Evolutionary conservation across 169 alveolate genomes (phyloP).

Genomic region (Perkinsus marinus): DNA sequence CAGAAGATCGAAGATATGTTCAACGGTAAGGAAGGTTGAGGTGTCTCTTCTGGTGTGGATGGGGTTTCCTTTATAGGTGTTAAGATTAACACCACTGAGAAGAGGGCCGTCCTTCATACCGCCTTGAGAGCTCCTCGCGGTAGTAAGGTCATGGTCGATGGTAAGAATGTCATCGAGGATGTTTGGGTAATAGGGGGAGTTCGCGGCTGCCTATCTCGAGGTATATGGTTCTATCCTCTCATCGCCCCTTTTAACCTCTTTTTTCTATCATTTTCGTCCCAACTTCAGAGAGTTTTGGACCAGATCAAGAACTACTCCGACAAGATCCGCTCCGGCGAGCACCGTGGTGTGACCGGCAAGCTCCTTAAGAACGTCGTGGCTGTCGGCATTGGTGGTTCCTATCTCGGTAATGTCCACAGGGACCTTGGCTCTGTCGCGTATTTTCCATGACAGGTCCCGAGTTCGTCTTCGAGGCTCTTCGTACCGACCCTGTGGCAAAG

Average conservation of each 20-base stretch:
- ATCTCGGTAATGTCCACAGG: conserved; percentile 73
- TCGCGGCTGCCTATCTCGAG: not conserved
- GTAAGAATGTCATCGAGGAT: conserved; percentile 32
- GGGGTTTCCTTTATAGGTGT: conserved; percentile 58
- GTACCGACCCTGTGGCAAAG: conserved; percentile 3
- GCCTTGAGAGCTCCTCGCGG: conserved; percentile 75
- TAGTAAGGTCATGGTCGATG: conserved; percentile 34
- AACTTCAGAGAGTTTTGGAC: conserved; percentile 30
- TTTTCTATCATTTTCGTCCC: too few relatives aligned
- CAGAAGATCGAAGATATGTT: conserved; percentile 13
- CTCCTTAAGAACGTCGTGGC: conserved; percentile 70
- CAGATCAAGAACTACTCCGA: conserved; percentile 47
- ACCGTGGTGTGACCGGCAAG: conserved; percentile 79
- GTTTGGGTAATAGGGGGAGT: conserved; percentile 17
- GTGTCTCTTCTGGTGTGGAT: not conserved
- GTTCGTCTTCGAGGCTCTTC: conserved; percentile 50
- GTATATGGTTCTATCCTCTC: not conserved
- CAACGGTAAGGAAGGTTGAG: conserved; percentile 2
- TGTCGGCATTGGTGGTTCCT: conserved; percentile 98
- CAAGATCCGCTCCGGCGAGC: conserved; percentile 56
- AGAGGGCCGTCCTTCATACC: conserved; percentile 86
- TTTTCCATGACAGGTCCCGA: conserved; percentile 51
- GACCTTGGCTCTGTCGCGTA: conserved; percentile 48
- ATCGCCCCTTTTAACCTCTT: not conserved
- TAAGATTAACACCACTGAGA: conserved; percentile 82